Base-by-base conservation (phyloP, 495 filamentous ascomycete genomes). In the Penicillium subrubescens region DNA sequence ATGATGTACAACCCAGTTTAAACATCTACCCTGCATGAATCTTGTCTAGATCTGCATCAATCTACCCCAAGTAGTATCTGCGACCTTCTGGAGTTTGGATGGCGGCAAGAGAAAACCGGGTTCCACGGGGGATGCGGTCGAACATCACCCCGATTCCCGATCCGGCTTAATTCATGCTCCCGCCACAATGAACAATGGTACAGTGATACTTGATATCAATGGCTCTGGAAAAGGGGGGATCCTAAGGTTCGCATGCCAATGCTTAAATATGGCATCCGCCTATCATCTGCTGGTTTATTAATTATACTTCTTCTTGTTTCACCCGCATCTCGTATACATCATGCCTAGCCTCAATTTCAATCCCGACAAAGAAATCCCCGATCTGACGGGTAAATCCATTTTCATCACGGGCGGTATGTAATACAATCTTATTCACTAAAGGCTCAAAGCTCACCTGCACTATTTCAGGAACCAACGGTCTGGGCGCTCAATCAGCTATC, bases 371-470 rank as follows among this genome's bases (percentile, higher is more conserved):
- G 84, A 87, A 23, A 84, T 88, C 25, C 83, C 85, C 3, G 72
- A 82, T 46, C 81, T 88, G 12, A 48, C 73, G 0, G 83, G 77
- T 5, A 86, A 82, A 60, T 79, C 85, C 25, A 82, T 89, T 29
- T 73, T 88, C 43, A 72, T 89, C 27, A 89, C 86, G 2, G 87
- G 84, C 23, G 87, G 85, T 59, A 87, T 79, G 52, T 61, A 12
- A 48, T 11, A 27, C 19, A 8, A 14, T n/a, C 14, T 14, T 0
- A 10, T 48, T 8, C 34, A 29, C 1, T 33, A 11, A 15, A 34
- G 4, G 2, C 0, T 7, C 7, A 48, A 48, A 48, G 3, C 44
- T 25, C 0, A 48, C n/a, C n/a, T n/a, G n/a, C n/a, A n/a, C 14
- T 5, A 3, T 46, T 7, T 23, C 33, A 76, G 72, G 74, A 65